Percentiles rank a stretch among this genome's conserved stretches.
Conservation (phyloP, 2,329 filamentous ascomycete genomes). For the Didymella lethalis region DNA sequence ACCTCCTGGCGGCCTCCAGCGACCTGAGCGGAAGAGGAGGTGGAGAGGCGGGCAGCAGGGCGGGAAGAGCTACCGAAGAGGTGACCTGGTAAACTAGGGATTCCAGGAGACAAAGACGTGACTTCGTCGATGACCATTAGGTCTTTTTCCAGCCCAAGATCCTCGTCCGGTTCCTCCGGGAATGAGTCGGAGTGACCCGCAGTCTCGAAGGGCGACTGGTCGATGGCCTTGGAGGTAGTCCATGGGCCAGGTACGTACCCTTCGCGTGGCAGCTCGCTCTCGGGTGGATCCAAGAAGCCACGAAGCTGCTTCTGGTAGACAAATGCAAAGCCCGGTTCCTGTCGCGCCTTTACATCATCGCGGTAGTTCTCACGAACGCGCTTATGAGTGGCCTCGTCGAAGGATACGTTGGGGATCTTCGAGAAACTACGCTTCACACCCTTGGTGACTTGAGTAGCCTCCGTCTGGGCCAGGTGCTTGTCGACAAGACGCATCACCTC, state of each 20-base stretch:
- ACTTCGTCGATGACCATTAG: background rate
- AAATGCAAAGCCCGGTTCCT: background rate
- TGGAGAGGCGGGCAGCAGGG: background rate
- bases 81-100: background rate
- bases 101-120: background rate
- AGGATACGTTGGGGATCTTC: background rate
- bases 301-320: background rate
- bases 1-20: background rate
- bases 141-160: background rate
- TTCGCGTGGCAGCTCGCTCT: background rate
- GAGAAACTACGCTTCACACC: conserved; percentile 13
- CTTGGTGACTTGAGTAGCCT: conserved; percentile 12
- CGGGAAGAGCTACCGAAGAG: background rate
- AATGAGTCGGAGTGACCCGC: background rate
- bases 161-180: background rate
- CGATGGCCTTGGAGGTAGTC: background rate
- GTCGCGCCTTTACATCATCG: background rate
- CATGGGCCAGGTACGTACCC: background rate
- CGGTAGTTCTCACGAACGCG: background rate
- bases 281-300: background rate
- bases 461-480: conserved; percentile 13
- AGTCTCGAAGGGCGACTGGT: background rate
- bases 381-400: background rate
- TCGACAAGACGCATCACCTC: conserved; percentile 18
- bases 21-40: background rate